Base-by-base conservation (phyloP, 768 basidiomycete genomes). In the Mycena galopus region DNA sequence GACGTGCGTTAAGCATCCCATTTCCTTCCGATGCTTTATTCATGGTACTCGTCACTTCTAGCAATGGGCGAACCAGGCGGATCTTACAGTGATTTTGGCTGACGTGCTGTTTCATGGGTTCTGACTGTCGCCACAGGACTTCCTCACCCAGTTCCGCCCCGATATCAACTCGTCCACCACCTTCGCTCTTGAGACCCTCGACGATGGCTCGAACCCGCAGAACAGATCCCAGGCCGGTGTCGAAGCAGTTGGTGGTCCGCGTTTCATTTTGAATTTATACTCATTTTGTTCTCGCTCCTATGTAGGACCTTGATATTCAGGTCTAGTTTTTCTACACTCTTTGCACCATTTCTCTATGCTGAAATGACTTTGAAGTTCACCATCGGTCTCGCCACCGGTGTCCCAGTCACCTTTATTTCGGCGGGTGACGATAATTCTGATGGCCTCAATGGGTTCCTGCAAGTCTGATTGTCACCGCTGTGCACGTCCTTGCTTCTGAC, bases 351-450 rank as follows among this genome's bases (percentile, higher is more conserved):
- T 50, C 55, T 10, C 53, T 27, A 23, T 55, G 21, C 29, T n/a
- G 47, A 80, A 71, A 78, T 81, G 72, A 23, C 74, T 81, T 47
- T 47, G 81, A 78, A 83, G 67, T 84, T 83, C 73, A 81, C 82
- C 30, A 75, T 83, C 30, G 83, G 82, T 33, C 69, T 82, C 30
- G 81, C 82, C 35, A 78, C 77, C 5, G 76, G 78, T 17, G 81
- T 83, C 9, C 82, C 82, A 6, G 75, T 76, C 37, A 73, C 71
- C 12, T 83, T 84, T 72, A 79, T 82, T 50, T 78, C 78, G 12
- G 82, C 79, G 8, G 82, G 82, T 12, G 68, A 80, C 17, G 61
- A 79, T 35, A 73, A 73, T 69, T n/a, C 70, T 35, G 81, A 82
- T 53, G 80, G 78, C 37, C 67, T 80, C 23, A 77, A 79, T 16